Percentiles rank a stretch among this genome's conserved stretches.
Evolutionary conservation across 2,329 filamentous ascomycete genomes (phyloP).

Genomic region (Pseudogymnoascus sp.): DNA sequence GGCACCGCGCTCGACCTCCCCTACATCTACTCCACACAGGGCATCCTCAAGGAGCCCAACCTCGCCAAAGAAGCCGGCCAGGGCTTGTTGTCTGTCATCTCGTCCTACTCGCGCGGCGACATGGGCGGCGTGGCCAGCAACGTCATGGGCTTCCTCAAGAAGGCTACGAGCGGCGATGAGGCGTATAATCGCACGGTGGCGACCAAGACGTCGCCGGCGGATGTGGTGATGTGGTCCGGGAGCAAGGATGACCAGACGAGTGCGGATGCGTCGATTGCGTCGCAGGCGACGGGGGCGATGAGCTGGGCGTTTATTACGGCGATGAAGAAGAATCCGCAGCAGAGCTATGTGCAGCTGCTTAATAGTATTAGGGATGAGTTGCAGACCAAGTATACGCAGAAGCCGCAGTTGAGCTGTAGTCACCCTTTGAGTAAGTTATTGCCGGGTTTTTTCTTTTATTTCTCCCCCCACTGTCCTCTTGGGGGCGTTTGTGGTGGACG

Average conservation of each 20-base stretch:
- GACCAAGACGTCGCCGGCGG: slow-evolving; percentile 88
- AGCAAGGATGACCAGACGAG: slow-evolving; percentile 95
- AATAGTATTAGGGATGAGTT: slow-evolving; percentile 93
- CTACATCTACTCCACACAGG: slow-evolving; percentile 62
- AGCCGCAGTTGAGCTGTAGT: slow-evolving; percentile 92
- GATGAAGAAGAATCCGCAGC: slow-evolving; percentile 85
- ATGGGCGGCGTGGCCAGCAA: slow-evolving; percentile 66
- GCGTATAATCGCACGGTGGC: slow-evolving; percentile 71
- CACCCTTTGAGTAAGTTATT: slow-evolving; percentile 79
- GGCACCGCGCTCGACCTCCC: slow-evolving; percentile 58
- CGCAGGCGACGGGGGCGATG: slow-evolving; percentile 94
- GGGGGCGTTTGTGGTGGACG: background rate
- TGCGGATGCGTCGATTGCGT: slow-evolving; percentile 79
- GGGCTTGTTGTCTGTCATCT: slow-evolving; percentile 51
- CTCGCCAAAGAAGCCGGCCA: slow-evolving; percentile 60
- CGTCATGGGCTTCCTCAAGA: slow-evolving; percentile 80
- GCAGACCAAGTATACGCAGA: slow-evolving; percentile 79
- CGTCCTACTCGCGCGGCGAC: slow-evolving; percentile 61
- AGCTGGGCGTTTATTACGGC: slow-evolving; percentile 92
- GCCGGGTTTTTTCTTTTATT: too few species aligned
- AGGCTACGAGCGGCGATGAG: slow-evolving; percentile 69
- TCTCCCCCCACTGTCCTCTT: background rate
- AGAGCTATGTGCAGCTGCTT: slow-evolving; percentile 91
- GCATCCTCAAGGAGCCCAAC: slow-evolving; percentile 60
- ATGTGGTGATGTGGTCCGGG: slow-evolving; percentile 97